Evolutionary conservation across 2,329 filamentous ascomycete species (phyloP).

Genomic region (Tolypocladium amazonense): DNA sequence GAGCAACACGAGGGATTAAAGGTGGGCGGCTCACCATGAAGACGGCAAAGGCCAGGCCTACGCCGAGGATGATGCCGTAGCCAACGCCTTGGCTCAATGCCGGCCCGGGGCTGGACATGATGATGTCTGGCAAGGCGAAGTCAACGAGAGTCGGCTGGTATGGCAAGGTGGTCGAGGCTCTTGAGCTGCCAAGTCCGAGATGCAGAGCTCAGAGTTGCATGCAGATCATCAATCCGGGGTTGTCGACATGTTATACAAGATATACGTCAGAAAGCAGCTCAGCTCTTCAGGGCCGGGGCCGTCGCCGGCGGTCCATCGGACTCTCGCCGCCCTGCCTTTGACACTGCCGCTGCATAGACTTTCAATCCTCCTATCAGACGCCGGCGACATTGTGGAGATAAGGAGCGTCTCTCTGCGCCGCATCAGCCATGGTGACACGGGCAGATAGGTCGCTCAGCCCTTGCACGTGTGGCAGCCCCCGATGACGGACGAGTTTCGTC

Average conservation of each 20-base stretch:
- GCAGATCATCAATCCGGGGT: not conserved
- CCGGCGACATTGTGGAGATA: not conserved
- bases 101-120: conserved; percentile 12
- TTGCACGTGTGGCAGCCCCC: not conserved
- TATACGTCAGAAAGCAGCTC: not conserved
- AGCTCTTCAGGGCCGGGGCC: not conserved
- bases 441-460: not conserved
- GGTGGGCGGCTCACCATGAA: conserved; percentile 43
- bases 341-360: not conserved
- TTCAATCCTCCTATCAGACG: not conserved
- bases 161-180: not conserved
- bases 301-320: not conserved
- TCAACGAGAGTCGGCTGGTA: not conserved
- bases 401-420: not conserved
- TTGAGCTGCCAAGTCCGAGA: not conserved
- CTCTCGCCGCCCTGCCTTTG: not conserved
- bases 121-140: not conserved
- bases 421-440: not conserved
- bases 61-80: conserved; percentile 67
- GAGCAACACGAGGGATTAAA: not conserved
- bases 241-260: not conserved
- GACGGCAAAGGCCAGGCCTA: conserved; percentile 64
- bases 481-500: not conserved
- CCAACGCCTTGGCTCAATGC: conserved; percentile 53
- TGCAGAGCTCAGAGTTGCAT: not conserved